Evolutionary conservation across 2,329 filamentous ascomycete genomes (phyloP).

Genomic region (Fusarium domesticum): DNA sequence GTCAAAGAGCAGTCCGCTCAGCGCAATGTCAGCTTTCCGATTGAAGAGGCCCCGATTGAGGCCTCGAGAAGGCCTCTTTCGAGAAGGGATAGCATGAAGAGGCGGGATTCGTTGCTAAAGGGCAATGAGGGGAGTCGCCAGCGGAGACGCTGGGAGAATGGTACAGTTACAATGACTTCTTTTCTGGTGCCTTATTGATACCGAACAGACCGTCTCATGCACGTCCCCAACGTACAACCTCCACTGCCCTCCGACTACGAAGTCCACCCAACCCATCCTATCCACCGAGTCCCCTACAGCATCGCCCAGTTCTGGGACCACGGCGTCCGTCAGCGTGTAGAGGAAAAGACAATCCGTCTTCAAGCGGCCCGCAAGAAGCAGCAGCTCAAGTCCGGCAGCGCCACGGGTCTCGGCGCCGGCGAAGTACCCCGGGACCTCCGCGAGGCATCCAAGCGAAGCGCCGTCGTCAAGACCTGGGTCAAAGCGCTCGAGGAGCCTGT

Average conservation of each 20-base stretch:
- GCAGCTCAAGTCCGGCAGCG: conserved; percentile 41
- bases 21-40: conserved; percentile 21
- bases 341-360: conserved; percentile 42
- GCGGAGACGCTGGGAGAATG: conserved; percentile 91
- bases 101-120: conserved; percentile 74
- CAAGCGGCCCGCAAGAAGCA: conserved; percentile 46
- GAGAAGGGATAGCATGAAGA: conserved; percentile 52
- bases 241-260: conserved; percentile 81
- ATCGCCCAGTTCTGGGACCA: conserved; percentile 81
- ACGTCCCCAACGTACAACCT: conserved; percentile 81
- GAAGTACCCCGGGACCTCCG: conserved; percentile 77
- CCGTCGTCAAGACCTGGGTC: conserved; percentile 75
- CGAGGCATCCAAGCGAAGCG: conserved; percentile 73
- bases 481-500: conserved; percentile 84
- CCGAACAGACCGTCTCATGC: conserved; percentile 76
- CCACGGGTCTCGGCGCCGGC: conserved; percentile 45
- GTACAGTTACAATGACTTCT: conserved; percentile 43
- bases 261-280: conserved; percentile 74
- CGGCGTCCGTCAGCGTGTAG: conserved; percentile 48
- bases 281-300: conserved; percentile 81
- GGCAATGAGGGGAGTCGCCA: conserved; percentile 88
- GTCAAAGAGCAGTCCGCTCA: conserved; percentile 11
- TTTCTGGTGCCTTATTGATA: conserved; percentile 2
- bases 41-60: conserved; percentile 26
- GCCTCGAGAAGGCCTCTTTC: conserved; percentile 45